A percentile compares a stretch with the other conserved stretches of the same genome.
Conservation (phyloP, 345 rosid genomes). For the Orychophragmus violaceus region DNA sequence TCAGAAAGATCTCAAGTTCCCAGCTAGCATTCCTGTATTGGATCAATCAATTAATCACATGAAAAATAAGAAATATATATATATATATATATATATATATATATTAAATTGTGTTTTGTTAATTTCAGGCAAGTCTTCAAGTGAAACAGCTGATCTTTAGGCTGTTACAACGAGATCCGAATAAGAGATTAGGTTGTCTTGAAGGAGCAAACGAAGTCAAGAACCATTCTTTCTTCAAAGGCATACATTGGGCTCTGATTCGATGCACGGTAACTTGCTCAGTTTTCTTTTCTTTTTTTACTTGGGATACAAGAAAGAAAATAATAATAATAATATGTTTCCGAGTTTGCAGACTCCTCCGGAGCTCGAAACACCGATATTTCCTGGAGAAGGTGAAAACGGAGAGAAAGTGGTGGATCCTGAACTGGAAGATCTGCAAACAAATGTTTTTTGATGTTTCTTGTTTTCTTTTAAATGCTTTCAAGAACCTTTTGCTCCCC, state of each 20-base stretch:
- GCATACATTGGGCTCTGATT: constrained; percentile 78
- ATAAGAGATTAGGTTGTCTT: constrained; percentile 62
- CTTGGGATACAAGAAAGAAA: no score
- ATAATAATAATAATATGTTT: no score
- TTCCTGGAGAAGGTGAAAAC: constrained; percentile 36
- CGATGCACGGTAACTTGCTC: constrained; percentile 68
- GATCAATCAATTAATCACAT: background rate
- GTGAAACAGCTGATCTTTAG: constrained; percentile 75
- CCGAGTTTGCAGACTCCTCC: constrained; percentile 57
- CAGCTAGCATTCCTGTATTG: constrained; percentile 56
- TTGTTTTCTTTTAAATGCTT: background rate
- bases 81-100: no score
- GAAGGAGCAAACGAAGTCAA: constrained; percentile 89
- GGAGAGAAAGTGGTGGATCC: constrained; percentile 48
- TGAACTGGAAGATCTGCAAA: constrained; percentile 59
- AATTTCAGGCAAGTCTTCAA: constrained; percentile 60
- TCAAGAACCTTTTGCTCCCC: no score
- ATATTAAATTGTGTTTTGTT: no score
- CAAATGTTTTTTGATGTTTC: constrained; percentile 53
- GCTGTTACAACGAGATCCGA: constrained; percentile 80
- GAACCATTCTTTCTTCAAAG: constrained; percentile 76
- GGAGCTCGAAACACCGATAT: constrained; percentile 61
- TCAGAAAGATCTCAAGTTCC: constrained; percentile 81
- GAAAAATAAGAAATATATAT: background rate
- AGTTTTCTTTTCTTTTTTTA: constrained; percentile 14